Evolutionary conservation across 2,329 filamentous ascomycete genomes (phyloP).

Genomic region (Setomelanomma holmii): DNA sequence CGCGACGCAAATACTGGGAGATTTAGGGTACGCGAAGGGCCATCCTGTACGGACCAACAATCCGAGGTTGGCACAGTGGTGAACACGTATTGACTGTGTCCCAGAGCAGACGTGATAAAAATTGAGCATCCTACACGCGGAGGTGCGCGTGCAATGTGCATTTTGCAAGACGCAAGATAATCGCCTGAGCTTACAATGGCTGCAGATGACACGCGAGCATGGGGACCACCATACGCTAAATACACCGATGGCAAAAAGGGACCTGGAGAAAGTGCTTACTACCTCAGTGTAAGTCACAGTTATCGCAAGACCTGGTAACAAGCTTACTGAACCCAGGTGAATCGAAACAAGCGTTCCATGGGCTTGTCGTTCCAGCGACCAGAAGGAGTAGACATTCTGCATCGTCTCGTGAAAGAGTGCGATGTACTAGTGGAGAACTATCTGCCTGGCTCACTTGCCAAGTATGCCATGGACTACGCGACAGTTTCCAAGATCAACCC

Average conservation of each 20-base stretch:
- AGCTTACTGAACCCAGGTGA: conserved; percentile 66
- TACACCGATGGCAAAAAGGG: conserved; percentile 70
- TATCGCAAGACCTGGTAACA: not conserved
- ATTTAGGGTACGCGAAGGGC: conserved; percentile 76
- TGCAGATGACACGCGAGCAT: conserved; percentile 92
- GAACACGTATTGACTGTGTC: conserved; percentile 22
- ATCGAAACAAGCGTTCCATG: conserved; percentile 96
- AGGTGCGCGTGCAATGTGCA: conserved; percentile 27
- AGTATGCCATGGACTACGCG: conserved; percentile 89
- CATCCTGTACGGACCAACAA: conserved; percentile 43
- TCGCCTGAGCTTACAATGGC: not conserved
- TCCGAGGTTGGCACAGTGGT: conserved; percentile 31
- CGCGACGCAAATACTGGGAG: conserved; percentile 94
- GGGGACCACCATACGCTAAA: conserved; percentile 91
- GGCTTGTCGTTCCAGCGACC: conserved; percentile 89
- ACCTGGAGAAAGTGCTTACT: conserved; percentile 93
- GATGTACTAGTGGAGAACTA: conserved; percentile 98
- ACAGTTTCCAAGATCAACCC: conserved; percentile 84
- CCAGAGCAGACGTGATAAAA: conserved; percentile 93
- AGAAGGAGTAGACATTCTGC: conserved; percentile 83
- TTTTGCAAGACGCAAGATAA: too few species aligned
- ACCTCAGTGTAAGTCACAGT: conserved; percentile 71
- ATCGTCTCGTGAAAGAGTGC: conserved; percentile 81
- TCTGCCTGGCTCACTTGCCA: conserved; percentile 84
- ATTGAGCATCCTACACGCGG: conserved; percentile 79